Percentiles rank a stretch among this genome's conserved stretches.
Evolutionary conservation across 148 eudicot genomes (phyloP).

Genomic region (Selenicereus undatus): DNA sequence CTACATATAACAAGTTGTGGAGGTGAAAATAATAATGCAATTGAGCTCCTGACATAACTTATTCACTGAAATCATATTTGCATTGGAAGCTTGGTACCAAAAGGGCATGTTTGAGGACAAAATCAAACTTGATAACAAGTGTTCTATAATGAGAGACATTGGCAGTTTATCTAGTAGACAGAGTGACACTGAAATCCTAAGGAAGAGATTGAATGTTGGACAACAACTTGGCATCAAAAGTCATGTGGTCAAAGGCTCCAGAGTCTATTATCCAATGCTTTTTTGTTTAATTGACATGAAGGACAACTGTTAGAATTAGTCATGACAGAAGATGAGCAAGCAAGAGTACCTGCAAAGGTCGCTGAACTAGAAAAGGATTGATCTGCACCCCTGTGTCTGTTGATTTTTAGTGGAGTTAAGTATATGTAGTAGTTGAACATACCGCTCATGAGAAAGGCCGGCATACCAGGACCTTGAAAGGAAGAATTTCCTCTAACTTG

Average conservation of each 20-base stretch:
- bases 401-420: neutral
- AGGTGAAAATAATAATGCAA: neutral
- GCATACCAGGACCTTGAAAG: neutral
- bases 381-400: neutral
- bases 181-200: neutral
- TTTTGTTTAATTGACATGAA: neutral
- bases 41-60: neutral
- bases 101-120: neutral
- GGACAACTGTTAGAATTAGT: neutral
- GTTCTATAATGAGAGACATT: neutral
- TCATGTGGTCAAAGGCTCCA: neutral
- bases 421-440: neutral
- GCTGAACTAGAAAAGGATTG: neutral
- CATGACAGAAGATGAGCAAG: neutral
- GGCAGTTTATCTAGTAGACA: neutral
- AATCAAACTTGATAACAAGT: neutral
- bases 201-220: neutral
- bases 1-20: neutral
- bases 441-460: neutral
- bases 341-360: neutral
- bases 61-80: neutral
- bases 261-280: neutral
- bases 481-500: neutral
- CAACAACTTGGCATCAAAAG: neutral
- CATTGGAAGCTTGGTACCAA: neutral